A percentile compares a stretch with the other conserved stretches of the same genome.
These are phyloP conservation scores for Agaricales sp. DNA, from an alignment of 1,284 basidiomycete genomes.

Conservation along the genomic window DNA sequence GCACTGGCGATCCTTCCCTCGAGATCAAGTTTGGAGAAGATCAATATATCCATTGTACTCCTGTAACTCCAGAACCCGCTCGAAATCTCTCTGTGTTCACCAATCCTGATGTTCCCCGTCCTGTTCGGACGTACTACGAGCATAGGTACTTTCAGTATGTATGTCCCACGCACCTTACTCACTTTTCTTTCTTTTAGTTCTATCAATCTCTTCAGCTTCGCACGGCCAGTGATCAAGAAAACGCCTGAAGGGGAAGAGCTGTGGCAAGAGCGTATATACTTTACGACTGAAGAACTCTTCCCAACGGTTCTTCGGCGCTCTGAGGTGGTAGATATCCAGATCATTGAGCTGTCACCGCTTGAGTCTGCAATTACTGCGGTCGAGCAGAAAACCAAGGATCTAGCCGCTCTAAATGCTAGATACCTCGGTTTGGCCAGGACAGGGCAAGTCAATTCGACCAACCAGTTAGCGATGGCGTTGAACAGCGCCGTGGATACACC, in stretches of 20 bases:
- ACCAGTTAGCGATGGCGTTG: slow-evolving; percentile 79
- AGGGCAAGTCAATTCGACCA: slow-evolving; percentile 63
- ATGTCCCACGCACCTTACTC: slow-evolving; percentile 5
- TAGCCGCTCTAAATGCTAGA: slow-evolving; percentile 58
- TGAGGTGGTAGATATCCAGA: slow-evolving; percentile 71
- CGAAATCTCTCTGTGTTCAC: slow-evolving; percentile 71
- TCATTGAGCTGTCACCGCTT: slow-evolving; percentile 80
- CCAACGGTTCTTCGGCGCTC: slow-evolving; percentile 88
- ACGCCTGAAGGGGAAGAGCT: slow-evolving; percentile 59
- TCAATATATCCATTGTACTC: slow-evolving; percentile 83
- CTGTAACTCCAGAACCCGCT: slow-evolving; percentile 82
- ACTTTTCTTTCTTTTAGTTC: slow-evolving; percentile 35
- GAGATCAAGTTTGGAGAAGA: slow-evolving; percentile 75
- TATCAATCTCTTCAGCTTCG: slow-evolving; percentile 74
- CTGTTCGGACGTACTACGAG: slow-evolving; percentile 82
- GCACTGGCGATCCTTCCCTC: slow-evolving; percentile 67
- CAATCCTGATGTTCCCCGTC: slow-evolving; percentile 74
- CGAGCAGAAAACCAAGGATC: slow-evolving; percentile 66
- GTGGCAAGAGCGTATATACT: slow-evolving; percentile 86
- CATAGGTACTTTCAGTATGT: slow-evolving; percentile 47
- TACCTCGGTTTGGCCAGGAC: slow-evolving; percentile 76
- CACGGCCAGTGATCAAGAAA: slow-evolving; percentile 55
- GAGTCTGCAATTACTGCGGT: slow-evolving; percentile 80
- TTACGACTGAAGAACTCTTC: slow-evolving; percentile 83
- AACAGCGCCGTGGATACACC: slow-evolving; percentile 86